phyloP scores from a whole-genome alignment of 1,139 yeast genomes.

The Williopsis jadinii region DNA sequence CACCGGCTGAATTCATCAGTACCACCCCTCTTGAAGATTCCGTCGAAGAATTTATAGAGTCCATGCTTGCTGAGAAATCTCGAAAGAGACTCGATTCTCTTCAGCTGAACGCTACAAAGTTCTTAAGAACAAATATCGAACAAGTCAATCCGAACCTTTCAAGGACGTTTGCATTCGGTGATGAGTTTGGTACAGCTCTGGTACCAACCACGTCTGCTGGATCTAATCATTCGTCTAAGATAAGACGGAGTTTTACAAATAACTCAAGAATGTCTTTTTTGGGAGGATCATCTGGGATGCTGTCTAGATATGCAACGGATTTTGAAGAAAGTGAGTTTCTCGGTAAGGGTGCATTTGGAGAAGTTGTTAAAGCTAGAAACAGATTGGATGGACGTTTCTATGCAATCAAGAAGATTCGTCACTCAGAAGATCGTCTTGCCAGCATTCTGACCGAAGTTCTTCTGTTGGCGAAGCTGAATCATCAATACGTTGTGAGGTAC shows the following conservation, averaged over 20 bases:
- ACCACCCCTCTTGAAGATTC: slow-evolving; percentile 44
- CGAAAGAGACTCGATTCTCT: slow-evolving; percentile 75
- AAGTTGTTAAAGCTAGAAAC: slow-evolving; percentile 91
- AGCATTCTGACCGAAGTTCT: slow-evolving; percentile 84
- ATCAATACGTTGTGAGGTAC: slow-evolving; percentile 91
- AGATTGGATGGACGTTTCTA: slow-evolving; percentile 90
- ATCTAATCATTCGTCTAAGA: slow-evolving; percentile 21
- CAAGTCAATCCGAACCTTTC: slow-evolving; percentile 23
- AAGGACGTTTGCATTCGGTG: slow-evolving; percentile 10
- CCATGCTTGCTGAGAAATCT: slow-evolving; percentile 59
- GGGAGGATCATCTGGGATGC: slow-evolving; percentile 18
- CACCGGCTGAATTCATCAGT: slow-evolving; percentile 57
- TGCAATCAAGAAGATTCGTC: slow-evolving; percentile 88
- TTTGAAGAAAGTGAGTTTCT: slow-evolving; percentile 88
- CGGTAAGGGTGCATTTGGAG: slow-evolving; percentile 98
- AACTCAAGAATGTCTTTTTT: slow-evolving; percentile 30
- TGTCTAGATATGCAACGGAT: slow-evolving; percentile 66
- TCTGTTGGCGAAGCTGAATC: slow-evolving; percentile 84
- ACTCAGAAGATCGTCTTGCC: slow-evolving; percentile 71
- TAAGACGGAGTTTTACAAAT: slow-evolving; percentile 33
- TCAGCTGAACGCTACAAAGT: slow-evolving; percentile 77
- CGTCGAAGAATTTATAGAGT: slow-evolving; percentile 57
- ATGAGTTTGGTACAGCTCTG: slow-evolving; percentile 12
- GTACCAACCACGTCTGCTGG: slow-evolving; percentile 16
- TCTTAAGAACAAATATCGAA: slow-evolving; percentile 63